Evolutionary conservation across 1,284 basidiomycete genomes (phyloP).

Genomic region (Agaricales sp.): DNA sequence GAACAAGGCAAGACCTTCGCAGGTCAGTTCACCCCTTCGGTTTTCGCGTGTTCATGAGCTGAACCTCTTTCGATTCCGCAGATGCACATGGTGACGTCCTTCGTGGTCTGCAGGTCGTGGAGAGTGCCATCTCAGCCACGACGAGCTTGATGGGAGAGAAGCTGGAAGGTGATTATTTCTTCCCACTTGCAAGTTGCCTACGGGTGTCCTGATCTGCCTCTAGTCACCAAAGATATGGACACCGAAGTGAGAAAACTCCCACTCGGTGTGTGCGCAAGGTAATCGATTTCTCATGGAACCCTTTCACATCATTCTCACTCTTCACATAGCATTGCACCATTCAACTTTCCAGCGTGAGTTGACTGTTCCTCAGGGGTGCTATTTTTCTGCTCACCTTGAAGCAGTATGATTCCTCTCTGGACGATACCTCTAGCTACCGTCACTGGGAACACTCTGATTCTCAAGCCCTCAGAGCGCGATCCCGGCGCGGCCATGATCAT

Average conservation of each 20-base stretch:
- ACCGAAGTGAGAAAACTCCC: conserved; percentile 78
- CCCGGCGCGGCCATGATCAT: conserved; percentile 98
- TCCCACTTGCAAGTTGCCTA: too few species aligned
- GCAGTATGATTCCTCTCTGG: conserved; percentile 95
- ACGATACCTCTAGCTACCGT: conserved; percentile 82
- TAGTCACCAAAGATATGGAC: conserved; percentile 96
- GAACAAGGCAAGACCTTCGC: conserved; percentile 88
- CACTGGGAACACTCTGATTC: conserved; percentile 90
- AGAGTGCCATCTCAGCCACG: conserved; percentile 79
- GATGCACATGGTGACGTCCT: conserved; percentile 94
- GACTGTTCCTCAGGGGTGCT: conserved; percentile 4
- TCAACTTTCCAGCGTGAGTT: conserved; percentile 87
- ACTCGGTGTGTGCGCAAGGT: conserved; percentile 73
- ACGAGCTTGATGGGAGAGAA: conserved; percentile 83
- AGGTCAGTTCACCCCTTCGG: conserved; percentile 29
- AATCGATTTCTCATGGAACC: not conserved
- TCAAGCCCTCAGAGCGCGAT: conserved; percentile 95
- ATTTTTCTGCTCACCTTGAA: conserved; percentile 11
- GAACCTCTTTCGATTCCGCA: conserved; percentile 15
- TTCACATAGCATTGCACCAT: conserved; percentile 71
- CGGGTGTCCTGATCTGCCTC: too few species aligned
- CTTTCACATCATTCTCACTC: conserved; percentile 7
- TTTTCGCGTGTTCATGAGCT: conserved; percentile 1
- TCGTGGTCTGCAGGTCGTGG: conserved; percentile 91
- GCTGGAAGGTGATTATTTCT: conserved; percentile 66